Percentiles rank a stretch among this genome's conserved stretches.
Conservation (phyloP, 768 basidiomycete genomes). For the Podaxis sp. region DNA sequence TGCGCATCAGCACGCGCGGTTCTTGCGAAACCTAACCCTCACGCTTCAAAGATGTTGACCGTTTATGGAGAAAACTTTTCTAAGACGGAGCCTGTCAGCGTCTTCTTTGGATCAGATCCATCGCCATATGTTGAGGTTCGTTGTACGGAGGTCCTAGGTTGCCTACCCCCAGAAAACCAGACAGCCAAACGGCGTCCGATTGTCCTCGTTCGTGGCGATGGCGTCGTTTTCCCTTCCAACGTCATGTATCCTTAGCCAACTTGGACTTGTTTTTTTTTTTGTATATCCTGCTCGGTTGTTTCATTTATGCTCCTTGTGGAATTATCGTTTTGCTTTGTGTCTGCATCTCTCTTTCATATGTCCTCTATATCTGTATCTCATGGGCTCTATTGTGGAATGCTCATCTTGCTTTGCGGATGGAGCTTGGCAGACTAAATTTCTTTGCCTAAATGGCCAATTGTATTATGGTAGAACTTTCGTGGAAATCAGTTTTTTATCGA, state of each 20-base stretch:
- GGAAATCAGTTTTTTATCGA: constrained; percentile 1
- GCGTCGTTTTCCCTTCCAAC: constrained; percentile 84
- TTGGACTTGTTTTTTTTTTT: not conserved
- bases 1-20: constrained; percentile 65
- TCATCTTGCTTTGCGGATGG: constrained; percentile 14
- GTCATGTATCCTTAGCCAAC: constrained; percentile 70
- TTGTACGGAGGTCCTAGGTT: constrained; percentile 83
- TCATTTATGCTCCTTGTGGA: constrained; percentile 16
- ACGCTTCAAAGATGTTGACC: constrained; percentile 78
- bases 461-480: constrained; percentile 12
- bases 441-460: not conserved
- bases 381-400: constrained; percentile 21
- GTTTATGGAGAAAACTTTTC: constrained; percentile 89
- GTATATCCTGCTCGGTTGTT: constrained; percentile 13
- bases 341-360: constrained; percentile 19
- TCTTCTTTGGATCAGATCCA: constrained; percentile 87
- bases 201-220: constrained; percentile 80
- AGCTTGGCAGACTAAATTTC: constrained; percentile 2
- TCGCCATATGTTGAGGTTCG: constrained; percentile 87
- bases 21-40: constrained; percentile 75
- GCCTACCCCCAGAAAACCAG: constrained; percentile 70
- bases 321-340: constrained; percentile 28
- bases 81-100: constrained; percentile 75
- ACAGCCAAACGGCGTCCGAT: constrained; percentile 73
- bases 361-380: constrained; percentile 20